A percentile compares a stretch with the other conserved stretches of the same genome.
Evolutionary conservation across 169 alveolate genomes (phyloP).

Genomic region (Plasmodium billcollinsi): DNA sequence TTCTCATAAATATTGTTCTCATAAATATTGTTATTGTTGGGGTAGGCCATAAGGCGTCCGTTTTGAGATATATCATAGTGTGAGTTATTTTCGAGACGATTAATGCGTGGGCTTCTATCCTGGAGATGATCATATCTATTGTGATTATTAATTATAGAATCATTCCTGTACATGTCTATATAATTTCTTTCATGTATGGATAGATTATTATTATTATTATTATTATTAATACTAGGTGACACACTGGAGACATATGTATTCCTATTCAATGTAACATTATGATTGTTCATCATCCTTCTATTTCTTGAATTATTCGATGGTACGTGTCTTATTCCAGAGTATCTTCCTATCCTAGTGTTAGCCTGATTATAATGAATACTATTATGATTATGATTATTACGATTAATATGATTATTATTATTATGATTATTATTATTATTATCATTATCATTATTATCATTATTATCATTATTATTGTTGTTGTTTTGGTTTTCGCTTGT

Average conservation of each 20-base stretch:
- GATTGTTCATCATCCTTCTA: neutral
- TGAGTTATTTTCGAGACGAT: too few species aligned
- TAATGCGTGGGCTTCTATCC: too few species aligned
- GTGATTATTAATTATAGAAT: neutral
- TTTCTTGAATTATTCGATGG: constrained; percentile 8
- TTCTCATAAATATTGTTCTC: neutral
- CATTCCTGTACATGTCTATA: neutral
- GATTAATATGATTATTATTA: neutral
- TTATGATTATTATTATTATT: constrained; percentile 4
- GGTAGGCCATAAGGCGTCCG: too few species aligned
- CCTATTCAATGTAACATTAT: neutral
- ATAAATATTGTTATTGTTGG: neutral
- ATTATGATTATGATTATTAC: neutral
- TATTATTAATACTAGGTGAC: neutral
- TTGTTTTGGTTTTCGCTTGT: constrained; percentile 13
- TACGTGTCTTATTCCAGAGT: too few species aligned
- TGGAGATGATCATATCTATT: too few species aligned
- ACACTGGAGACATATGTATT: too few species aligned
- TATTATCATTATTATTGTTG: neutral
- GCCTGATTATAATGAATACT: neutral
- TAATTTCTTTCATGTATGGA: neutral
- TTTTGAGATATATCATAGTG: too few species aligned
- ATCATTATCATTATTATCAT: neutral
- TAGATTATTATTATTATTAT: neutral
- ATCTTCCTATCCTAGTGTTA: neutral